Evolutionary conservation across 1,139 yeast genomes (phyloP).

Genomic region (Saccharomyces hybrid): DNA sequence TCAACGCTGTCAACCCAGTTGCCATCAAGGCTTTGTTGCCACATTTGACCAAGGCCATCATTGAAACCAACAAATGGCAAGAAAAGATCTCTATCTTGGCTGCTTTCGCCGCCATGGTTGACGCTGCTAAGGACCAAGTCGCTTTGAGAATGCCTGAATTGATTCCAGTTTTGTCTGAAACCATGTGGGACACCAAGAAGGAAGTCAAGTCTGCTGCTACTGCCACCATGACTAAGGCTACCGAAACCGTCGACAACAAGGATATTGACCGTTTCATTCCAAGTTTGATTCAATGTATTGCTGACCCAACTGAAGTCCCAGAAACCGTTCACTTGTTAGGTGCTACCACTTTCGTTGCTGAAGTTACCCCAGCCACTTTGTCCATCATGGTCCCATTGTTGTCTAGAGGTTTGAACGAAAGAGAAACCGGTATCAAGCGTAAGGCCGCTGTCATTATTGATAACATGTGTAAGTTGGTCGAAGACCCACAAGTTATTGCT

Average conservation of each 20-base stretch:
- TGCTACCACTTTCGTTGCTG: slow-evolving; percentile 99
- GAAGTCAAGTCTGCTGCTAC: slow-evolving; percentile 97
- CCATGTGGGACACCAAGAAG: slow-evolving; percentile 99
- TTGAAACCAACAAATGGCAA: slow-evolving; percentile 87
- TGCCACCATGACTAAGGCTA: slow-evolving; percentile 88
- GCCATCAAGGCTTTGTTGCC: slow-evolving; percentile 90
- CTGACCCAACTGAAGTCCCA: slow-evolving; percentile 93
- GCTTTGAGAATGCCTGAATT: slow-evolving; percentile 99
- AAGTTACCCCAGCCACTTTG: slow-evolving; percentile 98
- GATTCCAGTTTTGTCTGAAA: slow-evolving; percentile 95
- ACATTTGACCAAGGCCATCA: slow-evolving; percentile 60
- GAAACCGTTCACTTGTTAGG: slow-evolving; percentile 98
- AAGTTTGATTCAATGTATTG: slow-evolving; percentile 91
- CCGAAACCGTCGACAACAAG: slow-evolving; percentile 97
- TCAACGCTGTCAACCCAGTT: slow-evolving; percentile 81
- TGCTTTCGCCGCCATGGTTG: slow-evolving; percentile 81
- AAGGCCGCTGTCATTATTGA: slow-evolving; percentile 98
- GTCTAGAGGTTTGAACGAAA: slow-evolving; percentile 98
- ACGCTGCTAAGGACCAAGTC: slow-evolving; percentile 89
- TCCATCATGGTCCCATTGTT: slow-evolving; percentile 98
- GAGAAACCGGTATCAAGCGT: slow-evolving; percentile 99
- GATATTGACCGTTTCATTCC: slow-evolving; percentile 99
- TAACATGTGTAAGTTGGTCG: slow-evolving; percentile 99
- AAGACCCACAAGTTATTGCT: slow-evolving; percentile 99
- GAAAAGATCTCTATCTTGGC: slow-evolving; percentile 90